phyloP scores from a whole-genome alignment of 257 asterid species.

The Lavandula angustifolia region DNA sequence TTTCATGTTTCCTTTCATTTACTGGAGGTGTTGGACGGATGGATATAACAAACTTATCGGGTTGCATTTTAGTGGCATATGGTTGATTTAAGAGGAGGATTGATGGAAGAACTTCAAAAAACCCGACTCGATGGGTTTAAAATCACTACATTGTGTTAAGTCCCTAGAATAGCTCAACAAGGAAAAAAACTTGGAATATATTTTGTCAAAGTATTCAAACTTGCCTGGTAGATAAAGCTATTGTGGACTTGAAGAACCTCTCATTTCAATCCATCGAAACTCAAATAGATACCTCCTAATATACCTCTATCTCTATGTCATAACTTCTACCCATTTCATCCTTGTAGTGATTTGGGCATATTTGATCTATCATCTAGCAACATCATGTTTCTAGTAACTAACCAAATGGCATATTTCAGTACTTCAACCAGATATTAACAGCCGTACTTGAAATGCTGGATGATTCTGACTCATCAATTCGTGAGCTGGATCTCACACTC shows the following conservation, averaged over 20 bases:
- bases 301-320: background rate
- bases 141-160: background rate
- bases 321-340: background rate
- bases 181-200: too few species aligned
- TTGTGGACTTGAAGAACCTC: too few species aligned
- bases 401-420: conserved; percentile 54
- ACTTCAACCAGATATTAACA: conserved; percentile 93
- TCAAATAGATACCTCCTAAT: background rate
- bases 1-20: background rate
- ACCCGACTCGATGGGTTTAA: background rate
- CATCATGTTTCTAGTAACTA: conserved; percentile 26
- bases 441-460: conserved; percentile 89
- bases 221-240: too few species aligned
- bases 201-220: too few species aligned
- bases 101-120: conserved; percentile 7
- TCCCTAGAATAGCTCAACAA: background rate
- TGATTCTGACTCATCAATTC: conserved; percentile 77
- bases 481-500: conserved; percentile 79
- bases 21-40: background rate
- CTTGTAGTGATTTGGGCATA: background rate
- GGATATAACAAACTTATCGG: background rate
- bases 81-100: background rate
- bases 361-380: conserved; percentile 4
- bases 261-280: background rate
- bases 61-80: background rate